Evolutionary conservation across 2,329 filamentous ascomycete species (phyloP).

Genomic region (Exophiala oligosperma): DNA sequence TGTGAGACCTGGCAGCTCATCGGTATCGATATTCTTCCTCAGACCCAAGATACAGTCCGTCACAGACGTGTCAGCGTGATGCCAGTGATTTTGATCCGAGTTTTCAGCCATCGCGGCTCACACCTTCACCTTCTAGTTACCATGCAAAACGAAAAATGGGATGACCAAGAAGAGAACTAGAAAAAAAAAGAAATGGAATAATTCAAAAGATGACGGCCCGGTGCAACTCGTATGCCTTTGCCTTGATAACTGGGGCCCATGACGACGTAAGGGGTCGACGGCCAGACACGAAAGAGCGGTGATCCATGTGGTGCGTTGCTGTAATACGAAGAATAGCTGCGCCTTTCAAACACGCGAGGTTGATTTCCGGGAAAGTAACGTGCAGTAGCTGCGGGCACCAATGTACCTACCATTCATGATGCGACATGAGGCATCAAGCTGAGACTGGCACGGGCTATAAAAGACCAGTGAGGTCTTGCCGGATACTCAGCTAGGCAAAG

Average conservation of each 20-base stretch:
- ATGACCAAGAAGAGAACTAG: neutral
- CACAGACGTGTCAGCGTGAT: constrained; percentile 20
- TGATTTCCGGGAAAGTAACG: neutral
- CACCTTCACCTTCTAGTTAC: constrained; percentile 1
- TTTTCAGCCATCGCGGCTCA: constrained; percentile 13
- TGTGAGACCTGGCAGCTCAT: constrained; percentile 19
- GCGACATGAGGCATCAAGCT: neutral
- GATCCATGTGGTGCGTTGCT: neutral
- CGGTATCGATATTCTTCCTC: constrained; percentile 16
- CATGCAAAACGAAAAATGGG: neutral
- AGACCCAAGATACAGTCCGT: constrained; percentile 23
- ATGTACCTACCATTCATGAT: constrained; percentile 1
- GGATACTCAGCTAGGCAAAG: neutral
- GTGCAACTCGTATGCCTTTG: neutral
- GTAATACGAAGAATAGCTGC: neutral
- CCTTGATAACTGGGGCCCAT: constrained; percentile 3
- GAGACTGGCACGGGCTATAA: neutral
- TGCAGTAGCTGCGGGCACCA: constrained; percentile 11
- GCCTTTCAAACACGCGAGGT: neutral
- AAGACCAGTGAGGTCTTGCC: neutral
- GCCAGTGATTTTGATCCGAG: constrained; percentile 15
- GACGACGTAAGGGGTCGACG: neutral
- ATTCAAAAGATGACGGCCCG: neutral
- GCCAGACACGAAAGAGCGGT: constrained; percentile 1
- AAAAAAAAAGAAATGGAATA: neutral